Evolutionary conservation across 768 basidiomycete species (phyloP), one percentile per base, ranked within the genome.

Genomic region (Collybiopsis luxurians): DNA sequence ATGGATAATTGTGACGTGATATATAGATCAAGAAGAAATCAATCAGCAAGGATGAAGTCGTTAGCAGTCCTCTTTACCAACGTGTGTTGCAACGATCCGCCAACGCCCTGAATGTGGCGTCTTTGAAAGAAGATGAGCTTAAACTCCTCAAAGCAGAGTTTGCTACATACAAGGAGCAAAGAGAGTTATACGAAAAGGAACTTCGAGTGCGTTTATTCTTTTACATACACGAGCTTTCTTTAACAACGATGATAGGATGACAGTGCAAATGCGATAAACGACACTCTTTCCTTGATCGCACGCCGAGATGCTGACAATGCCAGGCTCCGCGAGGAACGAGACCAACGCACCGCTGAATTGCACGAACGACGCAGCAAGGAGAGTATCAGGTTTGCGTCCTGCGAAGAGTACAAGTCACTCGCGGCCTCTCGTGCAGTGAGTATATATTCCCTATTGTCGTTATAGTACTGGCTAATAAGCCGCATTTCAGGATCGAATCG

Each of bases 401-500:
- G 80, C 9, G 79, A 86, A 52, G 87, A 95, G 66, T 77, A 85
- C 50, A 85, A 86, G 66, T 72, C 73, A 2, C 71, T 95, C 27
- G 81, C 82, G 5, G 84, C 87, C 52, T 80, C 84, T 7, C 84
- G 87, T 61, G 74, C 76, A 53, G 87, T 79, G 59, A 57, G 71
- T 63, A 19, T 48, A 39, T 44, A 21, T 52, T 58, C 19, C 46
- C 50, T 17, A 53, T 59, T 38, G 59, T 58, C 61, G 42, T 26
- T 23, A 58, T 53, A 57, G 44, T 53, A 57, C 63, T 12, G 61
- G 53, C 21, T 36, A 12, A 55, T 55, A 44, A 53, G 48, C 17
- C n/a, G n/a, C n/a, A 5, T 21, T 42, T n/a, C 6, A 93, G 84
- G 90, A 89, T 58, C 87, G 94, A 38, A 85, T 98, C 43, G 67